Conservation (phyloP, 805 yeast species). For the Ogataea angusta region DNA sequence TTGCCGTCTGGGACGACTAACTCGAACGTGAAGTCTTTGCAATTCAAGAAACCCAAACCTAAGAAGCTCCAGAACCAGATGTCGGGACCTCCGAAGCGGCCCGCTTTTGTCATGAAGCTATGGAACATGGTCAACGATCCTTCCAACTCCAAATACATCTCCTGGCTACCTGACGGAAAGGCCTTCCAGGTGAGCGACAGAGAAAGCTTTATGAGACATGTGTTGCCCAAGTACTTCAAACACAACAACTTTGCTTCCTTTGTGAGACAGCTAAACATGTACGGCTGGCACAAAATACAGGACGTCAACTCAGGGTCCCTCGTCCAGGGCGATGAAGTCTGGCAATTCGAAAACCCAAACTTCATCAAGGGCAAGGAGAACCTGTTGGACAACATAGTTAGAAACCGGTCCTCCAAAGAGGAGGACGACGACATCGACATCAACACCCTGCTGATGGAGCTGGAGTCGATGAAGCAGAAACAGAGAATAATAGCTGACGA, state of each 20-base stretch:
- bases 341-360: constrained; percentile 85
- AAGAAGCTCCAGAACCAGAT: constrained; percentile 18
- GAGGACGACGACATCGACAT: constrained; percentile 45
- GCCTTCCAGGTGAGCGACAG: constrained; percentile 82
- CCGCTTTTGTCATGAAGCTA: constrained; percentile 88
- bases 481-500: constrained; percentile 84
- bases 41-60: constrained; percentile 27
- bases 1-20: background rate
- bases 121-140: constrained; percentile 96
- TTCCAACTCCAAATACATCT: constrained; percentile 62
- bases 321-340: constrained; percentile 66
- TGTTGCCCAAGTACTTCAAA: constrained; percentile 89
- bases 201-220: constrained; percentile 77
- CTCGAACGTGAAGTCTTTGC: constrained; percentile 6
- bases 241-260: constrained; percentile 94
- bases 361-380: constrained; percentile 80
- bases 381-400: constrained; percentile 75
- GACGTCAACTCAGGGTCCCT: constrained; percentile 79
- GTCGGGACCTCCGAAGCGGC: constrained; percentile 49
- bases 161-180: constrained; percentile 84
- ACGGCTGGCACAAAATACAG: constrained; percentile 98
- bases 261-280: constrained; percentile 96
- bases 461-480: constrained; percentile 71
- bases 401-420: constrained; percentile 57
- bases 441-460: constrained; percentile 58